Evolutionary conservation across 257 asterid genomes (phyloP).

Genomic region (Mentha longifolia): DNA sequence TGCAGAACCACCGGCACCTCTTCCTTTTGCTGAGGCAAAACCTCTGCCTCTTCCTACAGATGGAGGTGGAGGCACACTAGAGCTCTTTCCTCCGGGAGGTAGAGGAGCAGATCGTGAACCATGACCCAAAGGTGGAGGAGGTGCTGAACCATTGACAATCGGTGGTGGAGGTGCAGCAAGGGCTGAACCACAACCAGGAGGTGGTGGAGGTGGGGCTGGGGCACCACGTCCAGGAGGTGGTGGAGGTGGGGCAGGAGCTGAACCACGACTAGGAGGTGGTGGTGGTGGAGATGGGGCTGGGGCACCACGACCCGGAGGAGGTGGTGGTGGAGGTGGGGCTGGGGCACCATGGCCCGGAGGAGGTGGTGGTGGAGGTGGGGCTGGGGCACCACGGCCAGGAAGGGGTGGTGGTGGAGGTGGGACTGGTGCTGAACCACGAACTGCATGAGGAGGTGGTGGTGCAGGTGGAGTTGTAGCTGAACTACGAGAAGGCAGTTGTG

Average conservation of each 20-base stretch:
- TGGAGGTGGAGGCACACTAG: conserved; percentile 60
- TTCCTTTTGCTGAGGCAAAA: conserved; percentile 55
- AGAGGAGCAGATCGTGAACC: conserved; percentile 62
- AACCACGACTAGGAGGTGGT: conserved; percentile 25
- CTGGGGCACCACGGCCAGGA: neutral
- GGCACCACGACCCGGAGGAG: conserved; percentile 27
- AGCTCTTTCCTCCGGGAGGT: conserved; percentile 53
- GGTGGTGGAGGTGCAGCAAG: conserved; percentile 61
- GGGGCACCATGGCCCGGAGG: conserved; percentile 19
- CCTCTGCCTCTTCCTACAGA: conserved; percentile 76
- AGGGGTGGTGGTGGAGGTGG: conserved; percentile 28
- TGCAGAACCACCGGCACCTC: conserved; percentile 61
- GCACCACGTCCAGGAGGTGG: conserved; percentile 39
- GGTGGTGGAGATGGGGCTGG: conserved; percentile 36
- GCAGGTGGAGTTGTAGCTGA: conserved; percentile 34
- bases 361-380: conserved; percentile 24
- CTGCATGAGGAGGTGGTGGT: conserved; percentile 40
- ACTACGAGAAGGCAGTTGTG: conserved; percentile 22
- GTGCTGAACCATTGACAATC: conserved; percentile 36
- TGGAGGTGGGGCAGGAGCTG: conserved; percentile 41
- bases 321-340: conserved; percentile 41
- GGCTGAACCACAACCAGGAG: conserved; percentile 31
- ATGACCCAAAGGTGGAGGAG: conserved; percentile 49
- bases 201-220: conserved; percentile 50
- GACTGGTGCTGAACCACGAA: conserved; percentile 43